Conservation (phyloP, 176 grass and related monocot species). For the Bonia amplexicaulis region DNA sequence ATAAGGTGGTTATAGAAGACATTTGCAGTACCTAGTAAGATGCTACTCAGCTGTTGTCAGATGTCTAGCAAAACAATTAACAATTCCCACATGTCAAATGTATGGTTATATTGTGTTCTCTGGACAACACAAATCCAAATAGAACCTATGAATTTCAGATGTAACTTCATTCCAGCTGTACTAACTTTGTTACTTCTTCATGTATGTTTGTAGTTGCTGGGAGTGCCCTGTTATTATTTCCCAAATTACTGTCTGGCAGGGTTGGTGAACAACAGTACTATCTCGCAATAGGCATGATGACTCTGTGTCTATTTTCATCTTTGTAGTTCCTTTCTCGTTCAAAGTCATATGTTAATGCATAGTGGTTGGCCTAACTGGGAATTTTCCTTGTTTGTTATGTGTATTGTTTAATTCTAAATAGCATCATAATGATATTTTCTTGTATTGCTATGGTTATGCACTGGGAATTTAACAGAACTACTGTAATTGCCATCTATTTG, state of each 20-base stretch:
- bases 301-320: conserved; percentile 4
- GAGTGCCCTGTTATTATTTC: neutral
- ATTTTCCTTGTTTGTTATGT: neutral
- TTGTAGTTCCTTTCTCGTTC: neutral
- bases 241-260: neutral
- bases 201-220: neutral
- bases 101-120: neutral
- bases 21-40: neutral
- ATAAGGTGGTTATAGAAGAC: neutral
- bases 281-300: conserved; percentile 1
- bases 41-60: neutral
- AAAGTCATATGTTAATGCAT: neutral
- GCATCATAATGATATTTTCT: neutral
- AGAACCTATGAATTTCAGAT: neutral
- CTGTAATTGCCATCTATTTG: conserved; percentile 1
- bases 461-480: neutral
- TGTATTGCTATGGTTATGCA: neutral
- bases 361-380: conserved; percentile 1
- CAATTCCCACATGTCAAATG: neutral
- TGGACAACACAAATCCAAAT: neutral
- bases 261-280: neutral
- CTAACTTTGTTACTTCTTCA: neutral
- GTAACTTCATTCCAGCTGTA: neutral
- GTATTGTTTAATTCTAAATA: neutral
- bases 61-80: neutral